Evolutionary conservation across 2,329 filamentous ascomycete species (phyloP), one percentile per base, ranked within the genome.

Genomic region (Fusarium sp.): DNA sequence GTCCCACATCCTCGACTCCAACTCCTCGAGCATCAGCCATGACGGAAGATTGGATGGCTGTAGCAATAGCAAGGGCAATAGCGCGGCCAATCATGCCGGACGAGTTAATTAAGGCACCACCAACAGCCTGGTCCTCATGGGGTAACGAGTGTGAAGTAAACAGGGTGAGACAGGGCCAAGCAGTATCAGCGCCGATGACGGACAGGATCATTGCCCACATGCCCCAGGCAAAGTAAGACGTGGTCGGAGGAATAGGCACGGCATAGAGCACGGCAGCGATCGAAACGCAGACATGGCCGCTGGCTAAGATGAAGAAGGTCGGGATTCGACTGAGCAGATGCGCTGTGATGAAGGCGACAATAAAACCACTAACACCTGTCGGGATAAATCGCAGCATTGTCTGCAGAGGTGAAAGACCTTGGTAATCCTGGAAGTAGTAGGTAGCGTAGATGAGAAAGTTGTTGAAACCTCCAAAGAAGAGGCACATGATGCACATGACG

Each of bases 321-420:
- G 88, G 87, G 3, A 92, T 78, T n/a, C 86, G 83, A 3, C 85
- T 80, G 13, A 91, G 82, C n/a, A 91, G 78, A 59, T 84, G 83
- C 3, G 87, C 87, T 2, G 88, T 87, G 28, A 87, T 76, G 59
- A 87, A 80, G 10, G 88, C 88, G 1, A 88, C 87, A n/a, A 89
- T 68, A 6, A 88, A 77, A 7, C 91, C 91, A 8, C 82, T 83
- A 0, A 90, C 82, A 10, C 91, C 91, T 0, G 88, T 91, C 0
- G 91, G 91, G 9, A 93, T 83, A 76, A 92, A 93, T 4, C 90
- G 88, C 9, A 93, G 76, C 12, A 90, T 92, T 0, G 91, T 92
- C 68, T 92, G 86, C n/a, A 92, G 81, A 1, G 90, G 82, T 1
- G 83, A 85, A 2, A 89, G 83, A 0, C 85, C 87, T 71, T 91